Evolutionary conservation across 495 filamentous ascomycete species (phyloP), one percentile per base, ranked within the genome.

Genomic region (Hypoxylon fuscum): DNA sequence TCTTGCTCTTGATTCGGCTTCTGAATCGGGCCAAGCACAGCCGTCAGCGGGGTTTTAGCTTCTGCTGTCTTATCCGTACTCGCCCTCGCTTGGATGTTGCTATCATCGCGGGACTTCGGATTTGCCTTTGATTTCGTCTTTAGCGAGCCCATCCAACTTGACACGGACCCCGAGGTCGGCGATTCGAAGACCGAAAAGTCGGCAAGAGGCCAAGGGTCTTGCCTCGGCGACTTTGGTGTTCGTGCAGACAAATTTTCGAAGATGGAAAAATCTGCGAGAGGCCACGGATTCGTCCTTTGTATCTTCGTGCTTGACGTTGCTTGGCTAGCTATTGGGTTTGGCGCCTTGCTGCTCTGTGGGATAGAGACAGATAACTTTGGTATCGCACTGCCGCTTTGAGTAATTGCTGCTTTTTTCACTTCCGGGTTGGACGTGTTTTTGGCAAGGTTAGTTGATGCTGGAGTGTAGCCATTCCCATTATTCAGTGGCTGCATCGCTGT

Each of bases 121-220:
- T 5, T 35, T 5, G 20, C 15, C 14, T 42, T 45, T 40, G 63
- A 21, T 21, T 54, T 57, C 5, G 37, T 5, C 3, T 62, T 50
- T 15, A 23, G 12, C 5, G 56, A 37, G 14, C 8, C 38, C 34
- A 17, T 43, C 20, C 12, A 37, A 50, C 15, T 48, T 27, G 57
- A 53, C 2, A 23, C 14, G 12, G 57, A 43, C 12, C 46, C 35
- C 8, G 54, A 38, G 4, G 52, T 45, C 10, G 70, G 59, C 22
- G 68, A 57, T 22, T 74, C 75, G 25, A 76, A 79, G n/a, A 73
- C 51, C 2, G 77, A 76, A 35, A 77, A 71, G 55, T 76, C 74
- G 18, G 70, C 72, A 15, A 64, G 51, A 6, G 66, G 62, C 74
- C 76, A 79, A 11, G 74, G 69, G 46, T 76, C 67, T 12, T 42